Percentiles rank a stretch among this genome's conserved stretches.
phyloP scores from a whole-genome alignment of 768 basidiomycete genomes.

The Russula emetica region DNA sequence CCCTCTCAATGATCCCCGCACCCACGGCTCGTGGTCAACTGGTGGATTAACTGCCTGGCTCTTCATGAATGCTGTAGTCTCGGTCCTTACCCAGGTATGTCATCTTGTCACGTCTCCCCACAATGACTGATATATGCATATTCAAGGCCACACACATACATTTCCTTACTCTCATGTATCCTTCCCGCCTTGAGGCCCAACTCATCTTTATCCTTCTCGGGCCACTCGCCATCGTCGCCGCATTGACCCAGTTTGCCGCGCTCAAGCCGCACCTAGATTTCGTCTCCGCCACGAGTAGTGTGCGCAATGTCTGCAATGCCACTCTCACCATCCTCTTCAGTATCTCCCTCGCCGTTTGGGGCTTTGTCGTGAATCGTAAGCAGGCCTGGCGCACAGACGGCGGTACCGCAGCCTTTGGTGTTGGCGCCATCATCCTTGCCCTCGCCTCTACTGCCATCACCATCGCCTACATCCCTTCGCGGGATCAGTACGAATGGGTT shows the following conservation, averaged over 20 bases:
- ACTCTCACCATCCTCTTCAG: slow-evolving; percentile 96
- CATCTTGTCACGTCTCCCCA: not conserved
- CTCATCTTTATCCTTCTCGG: slow-evolving; percentile 84
- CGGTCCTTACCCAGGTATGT: slow-evolving; percentile 79
- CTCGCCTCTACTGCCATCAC: slow-evolving; percentile 79
- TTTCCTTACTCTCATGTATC: slow-evolving; percentile 92
- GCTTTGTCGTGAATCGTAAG: slow-evolving; percentile 79
- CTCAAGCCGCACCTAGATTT: slow-evolving; percentile 42
- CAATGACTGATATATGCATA: not conserved
- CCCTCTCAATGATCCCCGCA: slow-evolving; percentile 39
- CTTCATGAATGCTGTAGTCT: slow-evolving; percentile 80
- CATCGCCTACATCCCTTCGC: slow-evolving; percentile 77
- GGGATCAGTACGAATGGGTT: slow-evolving; percentile 89
- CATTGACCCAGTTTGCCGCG: slow-evolving; percentile 78
- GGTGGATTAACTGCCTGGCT: slow-evolving; percentile 75
- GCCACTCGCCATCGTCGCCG: slow-evolving; percentile 81
- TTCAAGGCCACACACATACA: slow-evolving; percentile 92
- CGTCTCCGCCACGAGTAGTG: slow-evolving; percentile 54
- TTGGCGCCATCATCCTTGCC: slow-evolving; percentile 78
- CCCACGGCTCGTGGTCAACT: slow-evolving; percentile 50
- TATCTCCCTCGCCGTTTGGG: slow-evolving; percentile 86
- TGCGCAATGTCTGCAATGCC: slow-evolving; percentile 93
- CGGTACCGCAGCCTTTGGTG: slow-evolving; percentile 91
- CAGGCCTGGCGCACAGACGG: slow-evolving; percentile 97
- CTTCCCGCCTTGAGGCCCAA: slow-evolving; percentile 80